Evolutionary conservation across 805 yeast species (phyloP).

Genomic region (Torulaspora franciscae): DNA sequence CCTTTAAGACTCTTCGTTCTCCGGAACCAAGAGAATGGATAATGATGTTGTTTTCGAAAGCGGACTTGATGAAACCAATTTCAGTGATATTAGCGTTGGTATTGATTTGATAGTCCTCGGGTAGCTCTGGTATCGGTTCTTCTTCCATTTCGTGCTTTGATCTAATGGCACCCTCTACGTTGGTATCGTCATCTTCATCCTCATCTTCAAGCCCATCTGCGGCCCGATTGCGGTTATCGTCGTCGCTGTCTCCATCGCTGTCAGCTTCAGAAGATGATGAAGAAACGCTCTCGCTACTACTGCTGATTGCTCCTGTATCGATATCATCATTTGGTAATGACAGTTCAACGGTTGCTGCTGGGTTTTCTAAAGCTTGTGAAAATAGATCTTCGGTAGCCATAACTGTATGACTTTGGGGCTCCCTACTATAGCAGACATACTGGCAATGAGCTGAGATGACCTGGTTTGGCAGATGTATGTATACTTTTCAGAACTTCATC

Average conservation of each 20-base stretch:
- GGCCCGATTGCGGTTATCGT: conserved; percentile 16
- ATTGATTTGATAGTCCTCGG: conserved; percentile 57
- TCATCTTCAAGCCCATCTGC: conserved; percentile 25
- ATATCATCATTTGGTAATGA: conserved; percentile 18
- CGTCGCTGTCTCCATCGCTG: conserved; percentile 16
- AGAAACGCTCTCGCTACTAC: conserved; percentile 11
- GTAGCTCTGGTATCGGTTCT: conserved; percentile 62
- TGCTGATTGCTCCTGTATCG: conserved; percentile 17
- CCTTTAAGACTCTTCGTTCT: conserved; percentile 77
- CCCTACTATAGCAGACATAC: not conserved
- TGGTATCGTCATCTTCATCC: conserved; percentile 44
- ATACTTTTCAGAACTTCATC: conserved; percentile 3
- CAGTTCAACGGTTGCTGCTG: conserved; percentile 8
- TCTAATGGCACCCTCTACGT: conserved; percentile 56
- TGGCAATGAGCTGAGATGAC: conserved; percentile 8
- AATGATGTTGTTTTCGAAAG: conserved; percentile 68
- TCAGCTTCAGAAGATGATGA: conserved; percentile 23
- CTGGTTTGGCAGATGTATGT: conserved; percentile 3
- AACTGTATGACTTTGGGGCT: not conserved
- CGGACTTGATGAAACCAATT: conserved; percentile 62
- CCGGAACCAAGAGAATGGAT: conserved; percentile 73
- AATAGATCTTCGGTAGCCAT: conserved; percentile 22
- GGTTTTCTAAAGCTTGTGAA: conserved; percentile 22
- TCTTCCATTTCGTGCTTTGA: conserved; percentile 75
- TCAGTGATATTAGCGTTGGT: conserved; percentile 61